Conservation (phyloP, 495 filamentous ascomycete species). For the Penicillium alfredii region DNA sequence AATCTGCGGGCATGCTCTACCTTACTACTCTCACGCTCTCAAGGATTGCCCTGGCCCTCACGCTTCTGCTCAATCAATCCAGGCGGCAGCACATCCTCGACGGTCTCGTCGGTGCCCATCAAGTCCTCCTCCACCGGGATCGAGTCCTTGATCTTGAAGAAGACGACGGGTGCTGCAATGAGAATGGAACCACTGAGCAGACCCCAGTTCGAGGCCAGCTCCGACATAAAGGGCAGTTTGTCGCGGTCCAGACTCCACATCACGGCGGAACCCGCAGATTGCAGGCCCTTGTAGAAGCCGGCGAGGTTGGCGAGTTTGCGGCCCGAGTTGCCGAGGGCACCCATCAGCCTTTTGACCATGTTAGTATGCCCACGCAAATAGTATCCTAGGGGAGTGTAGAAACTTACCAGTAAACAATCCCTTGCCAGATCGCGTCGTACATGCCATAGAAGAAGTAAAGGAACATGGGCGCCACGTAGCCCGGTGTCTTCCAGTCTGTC, state of each 20-base stretch:
- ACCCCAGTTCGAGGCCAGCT: conserved; percentile 53
- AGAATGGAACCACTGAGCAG: conserved; percentile 62
- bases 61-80: conserved; percentile 12
- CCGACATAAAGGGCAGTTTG: conserved; percentile 51
- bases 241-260: conserved; percentile 70
- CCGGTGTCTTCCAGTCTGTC: conserved; percentile 33
- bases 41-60: too few relatives aligned
- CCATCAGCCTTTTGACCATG: conserved; percentile 61
- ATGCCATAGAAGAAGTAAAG: conserved; percentile 51
- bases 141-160: conserved; percentile 63
- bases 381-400: not conserved
- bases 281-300: conserved; percentile 90
- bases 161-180: conserved; percentile 65
- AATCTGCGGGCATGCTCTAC: too few relatives aligned
- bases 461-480: conserved; percentile 46
- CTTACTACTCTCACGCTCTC: too few relatives aligned
- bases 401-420: conserved; percentile 73
- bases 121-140: conserved; percentile 69
- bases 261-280: conserved; percentile 77
- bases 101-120: conserved; percentile 68
- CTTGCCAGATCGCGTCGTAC: conserved; percentile 55
- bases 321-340: conserved; percentile 80
- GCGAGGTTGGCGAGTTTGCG: conserved; percentile 85
- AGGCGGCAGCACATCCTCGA: conserved; percentile 51
- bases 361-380: conserved; percentile 1